Evolutionary conservation across 805 yeast genomes (phyloP).

Genomic region (Kodamaea sagamina): DNA sequence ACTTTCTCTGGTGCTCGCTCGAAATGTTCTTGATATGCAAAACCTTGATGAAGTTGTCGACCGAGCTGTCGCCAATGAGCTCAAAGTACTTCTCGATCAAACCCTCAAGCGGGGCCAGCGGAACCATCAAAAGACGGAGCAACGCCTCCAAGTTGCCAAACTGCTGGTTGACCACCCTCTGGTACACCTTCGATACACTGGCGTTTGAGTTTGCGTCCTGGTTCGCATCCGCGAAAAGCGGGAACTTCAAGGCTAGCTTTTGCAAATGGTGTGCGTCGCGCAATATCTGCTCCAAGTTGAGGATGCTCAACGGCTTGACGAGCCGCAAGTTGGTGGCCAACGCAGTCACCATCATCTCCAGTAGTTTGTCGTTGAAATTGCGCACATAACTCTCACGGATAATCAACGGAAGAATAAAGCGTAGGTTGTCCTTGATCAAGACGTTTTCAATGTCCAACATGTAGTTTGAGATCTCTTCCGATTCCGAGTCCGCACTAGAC

Average conservation of each 20-base stretch:
- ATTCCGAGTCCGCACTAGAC: constrained; percentile 33
- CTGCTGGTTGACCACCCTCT: constrained; percentile 46
- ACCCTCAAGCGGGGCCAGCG: constrained; percentile 59
- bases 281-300: constrained; percentile 65
- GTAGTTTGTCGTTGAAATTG: constrained; percentile 71
- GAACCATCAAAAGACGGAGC: constrained; percentile 67
- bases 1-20: constrained; percentile 27
- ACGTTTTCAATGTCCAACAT: constrained; percentile 56
- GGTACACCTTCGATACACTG: constrained; percentile 31
- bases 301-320: constrained; percentile 66
- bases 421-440: constrained; percentile 44
- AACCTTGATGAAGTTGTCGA: constrained; percentile 63
- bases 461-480: constrained; percentile 64
- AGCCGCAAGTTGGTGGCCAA: constrained; percentile 58
- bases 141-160: constrained; percentile 55
- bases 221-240: constrained; percentile 43
- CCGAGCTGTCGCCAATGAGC: constrained; percentile 63
- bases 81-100: constrained; percentile 66
- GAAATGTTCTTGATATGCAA: constrained; percentile 62
- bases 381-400: constrained; percentile 71
- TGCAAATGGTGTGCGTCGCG: constrained; percentile 71
- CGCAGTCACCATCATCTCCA: constrained; percentile 61
- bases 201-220: constrained; percentile 24
- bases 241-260: constrained; percentile 49
- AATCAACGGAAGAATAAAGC: constrained; percentile 54